Evolutionary conservation across 352 stramenopile genomes (phyloP).

Genomic region (Globisporangium middletonii): DNA sequence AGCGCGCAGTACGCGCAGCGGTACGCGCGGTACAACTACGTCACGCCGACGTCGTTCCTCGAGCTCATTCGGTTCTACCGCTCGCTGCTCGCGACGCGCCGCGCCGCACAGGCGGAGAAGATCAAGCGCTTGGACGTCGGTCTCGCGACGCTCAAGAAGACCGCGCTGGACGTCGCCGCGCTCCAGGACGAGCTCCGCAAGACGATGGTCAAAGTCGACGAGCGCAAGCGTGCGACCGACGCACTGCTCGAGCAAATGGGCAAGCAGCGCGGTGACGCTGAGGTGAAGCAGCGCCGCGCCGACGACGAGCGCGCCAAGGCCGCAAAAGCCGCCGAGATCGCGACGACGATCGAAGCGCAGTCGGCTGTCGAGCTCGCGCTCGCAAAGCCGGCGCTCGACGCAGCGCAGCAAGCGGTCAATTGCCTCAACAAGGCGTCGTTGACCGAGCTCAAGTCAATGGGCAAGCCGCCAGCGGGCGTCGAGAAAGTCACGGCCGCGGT

Average conservation of each 20-base stretch:
- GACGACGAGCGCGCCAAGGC: slow-evolving; percentile 78
- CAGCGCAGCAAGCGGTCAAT: slow-evolving; percentile 82
- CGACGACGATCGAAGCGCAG: slow-evolving; percentile 61
- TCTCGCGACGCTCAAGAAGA: slow-evolving; percentile 80
- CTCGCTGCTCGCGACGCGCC: slow-evolving; percentile 55
- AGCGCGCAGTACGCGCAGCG: slow-evolving; percentile 72
- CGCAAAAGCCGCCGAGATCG: slow-evolving; percentile 55
- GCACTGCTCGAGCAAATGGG: slow-evolving; percentile 85
- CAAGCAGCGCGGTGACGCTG: slow-evolving; percentile 84
- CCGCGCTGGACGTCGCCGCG: slow-evolving; percentile 61
- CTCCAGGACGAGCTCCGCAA: slow-evolving; percentile 82
- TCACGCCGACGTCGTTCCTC: slow-evolving; percentile 90
- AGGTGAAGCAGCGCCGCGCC: slow-evolving; percentile 79
- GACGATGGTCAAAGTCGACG: slow-evolving; percentile 89
- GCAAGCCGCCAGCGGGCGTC: slow-evolving; percentile 80
- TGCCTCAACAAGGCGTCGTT: slow-evolving; percentile 87
- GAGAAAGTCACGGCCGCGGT: slow-evolving; percentile 88
- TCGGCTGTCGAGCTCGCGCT: slow-evolving; percentile 65
- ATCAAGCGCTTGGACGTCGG: slow-evolving; percentile 84
- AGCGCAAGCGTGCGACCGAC: slow-evolving; percentile 86
- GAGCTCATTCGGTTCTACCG: slow-evolving; percentile 93
- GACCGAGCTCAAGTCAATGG: slow-evolving; percentile 87
- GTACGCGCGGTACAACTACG: slow-evolving; percentile 87
- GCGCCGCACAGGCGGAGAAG: slow-evolving; percentile 41
- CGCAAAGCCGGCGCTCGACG: slow-evolving; percentile 80